phyloP scores from a whole-genome alignment of 2,329 filamentous ascomycete species.

The Didymella exigua region DNA sequence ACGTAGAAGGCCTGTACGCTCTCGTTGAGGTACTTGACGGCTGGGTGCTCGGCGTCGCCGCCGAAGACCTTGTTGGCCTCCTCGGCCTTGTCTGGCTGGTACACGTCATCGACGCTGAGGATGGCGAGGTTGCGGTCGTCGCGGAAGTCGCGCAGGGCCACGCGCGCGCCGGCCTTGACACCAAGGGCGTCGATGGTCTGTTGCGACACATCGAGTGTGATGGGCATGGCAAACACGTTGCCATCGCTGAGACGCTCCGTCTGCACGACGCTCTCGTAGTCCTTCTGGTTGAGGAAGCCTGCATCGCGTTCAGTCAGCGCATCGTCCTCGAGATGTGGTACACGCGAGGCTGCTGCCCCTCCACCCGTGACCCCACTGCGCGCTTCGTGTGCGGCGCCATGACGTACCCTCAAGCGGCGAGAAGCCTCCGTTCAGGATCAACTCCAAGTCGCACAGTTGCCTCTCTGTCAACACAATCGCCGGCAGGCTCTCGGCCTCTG shows the following conservation, averaged over 20 bases:
- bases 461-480: constrained; percentile 86
- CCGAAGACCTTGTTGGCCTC: constrained; percentile 96
- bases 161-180: constrained; percentile 78
- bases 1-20: constrained; percentile 87
- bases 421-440: constrained; percentile 97
- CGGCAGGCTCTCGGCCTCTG: constrained; percentile 85
- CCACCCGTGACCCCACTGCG: constrained; percentile 6
- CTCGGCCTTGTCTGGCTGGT: constrained; percentile 92
- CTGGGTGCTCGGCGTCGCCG: constrained; percentile 88
- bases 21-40: constrained; percentile 85
- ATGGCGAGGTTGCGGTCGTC: constrained; percentile 97
- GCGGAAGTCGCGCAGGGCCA: constrained; percentile 92
- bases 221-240: constrained; percentile 94
- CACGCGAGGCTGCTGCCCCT: constrained; percentile 10
- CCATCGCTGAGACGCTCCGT: constrained; percentile 86
- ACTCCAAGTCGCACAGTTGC: constrained; percentile 95
- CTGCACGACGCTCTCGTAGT: constrained; percentile 93
- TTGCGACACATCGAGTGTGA: constrained; percentile 85
- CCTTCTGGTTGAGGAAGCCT: constrained; percentile 97
- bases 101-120: constrained; percentile 92
- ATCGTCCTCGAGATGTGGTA: neutral
- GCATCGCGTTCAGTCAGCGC: constrained; percentile 2
- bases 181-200: constrained; percentile 74
- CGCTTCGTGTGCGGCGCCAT: constrained; percentile 1
- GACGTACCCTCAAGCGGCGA: constrained; percentile 90